These are phyloP conservation scores for Fomitopsis palustris DNA, from an alignment of 1,284 basidiomycete genomes.

Conservation along the genomic window DNA sequence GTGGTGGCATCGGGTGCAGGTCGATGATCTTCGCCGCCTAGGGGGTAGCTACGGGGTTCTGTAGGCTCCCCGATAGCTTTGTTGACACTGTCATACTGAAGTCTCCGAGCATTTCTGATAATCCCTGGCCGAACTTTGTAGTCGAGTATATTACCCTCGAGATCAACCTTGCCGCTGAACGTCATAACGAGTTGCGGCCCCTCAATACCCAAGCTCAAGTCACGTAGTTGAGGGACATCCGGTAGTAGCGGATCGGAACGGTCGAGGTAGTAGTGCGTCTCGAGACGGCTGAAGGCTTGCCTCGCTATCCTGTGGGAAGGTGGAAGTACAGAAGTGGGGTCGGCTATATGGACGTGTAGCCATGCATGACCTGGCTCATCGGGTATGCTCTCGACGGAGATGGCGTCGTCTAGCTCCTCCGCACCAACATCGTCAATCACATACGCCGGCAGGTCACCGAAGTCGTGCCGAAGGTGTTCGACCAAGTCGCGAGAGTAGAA, in stretches of 20 bases:
- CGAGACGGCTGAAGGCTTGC: slow-evolving; percentile 47
- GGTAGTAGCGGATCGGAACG: slow-evolving; percentile 73
- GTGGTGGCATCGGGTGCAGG: background rate
- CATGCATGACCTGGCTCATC: slow-evolving; percentile 62
- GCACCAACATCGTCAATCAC: slow-evolving; percentile 86
- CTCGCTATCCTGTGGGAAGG: slow-evolving; percentile 60
- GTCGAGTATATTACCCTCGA: slow-evolving; percentile 66
- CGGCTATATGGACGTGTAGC: slow-evolving; percentile 93
- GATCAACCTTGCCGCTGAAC: slow-evolving; percentile 77
- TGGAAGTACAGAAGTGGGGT: slow-evolving; percentile 83
- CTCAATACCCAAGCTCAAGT: slow-evolving; percentile 55
- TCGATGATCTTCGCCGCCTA: slow-evolving; percentile 27
- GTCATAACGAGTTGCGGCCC: slow-evolving; percentile 62
- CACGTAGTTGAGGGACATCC: slow-evolving; percentile 39
- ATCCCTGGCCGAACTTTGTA: slow-evolving; percentile 68
- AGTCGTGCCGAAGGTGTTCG: slow-evolving; percentile 79
- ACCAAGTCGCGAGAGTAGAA: slow-evolving; percentile 55
- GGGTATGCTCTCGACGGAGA: slow-evolving; percentile 73
- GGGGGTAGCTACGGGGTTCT: slow-evolving; percentile 37
- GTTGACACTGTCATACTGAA: slow-evolving; percentile 76
- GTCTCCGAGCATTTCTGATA: slow-evolving; percentile 63
- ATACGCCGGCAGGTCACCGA: slow-evolving; percentile 78
- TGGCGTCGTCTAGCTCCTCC: slow-evolving; percentile 91
- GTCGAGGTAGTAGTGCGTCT: slow-evolving; percentile 66
- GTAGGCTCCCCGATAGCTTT: slow-evolving; percentile 38